Evolutionary conservation across 2,329 filamentous ascomycete genomes (phyloP), one percentile per base, ranked within the genome.

Genomic region (Fusarium anguioides): DNA sequence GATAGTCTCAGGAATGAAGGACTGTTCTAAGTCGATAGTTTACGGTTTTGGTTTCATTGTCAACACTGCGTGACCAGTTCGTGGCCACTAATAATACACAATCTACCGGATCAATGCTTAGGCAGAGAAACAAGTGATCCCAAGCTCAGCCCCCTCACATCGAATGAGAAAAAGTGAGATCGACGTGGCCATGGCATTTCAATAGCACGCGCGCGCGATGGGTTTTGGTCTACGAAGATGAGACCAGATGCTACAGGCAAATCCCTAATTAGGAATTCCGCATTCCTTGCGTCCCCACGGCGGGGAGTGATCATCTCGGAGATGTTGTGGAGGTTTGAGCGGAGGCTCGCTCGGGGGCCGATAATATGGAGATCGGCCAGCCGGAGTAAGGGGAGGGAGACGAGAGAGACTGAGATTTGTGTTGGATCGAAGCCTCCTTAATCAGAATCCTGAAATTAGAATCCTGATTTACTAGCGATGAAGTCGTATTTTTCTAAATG

Each of bases 241-340:
- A 63, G 60, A 62, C 57, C 26, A 49, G 55, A 55, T 29, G 41
- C 23, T 58, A 54, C 47, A 27, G 31, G 58, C 20, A 21, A 45
- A 26, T 33, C 26, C 24, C 27, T 12, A 21, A 39, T 42, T 29
- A 50, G 47, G 24, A 40, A 41, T 24, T 36, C 33, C 35, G 46
- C 49, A 39, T 63, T 65, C 53, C 61, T 60, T 65, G 60, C 60
- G 42, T 56, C 61, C 41, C 63, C 61, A 45, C 35, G 55, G 56
- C 56, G 63, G 63, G 37, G 50, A 42, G 51, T 33, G 42, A 56
- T 57, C 60, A 41, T 40, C 56, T 66, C 50, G 63, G 63, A 52
- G 50, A 37, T 62, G 49, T 44, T 47, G 63, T 57, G 63, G 61
- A 59, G 53, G 44, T 49, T n/a, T 53, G 54, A 24, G 42, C 47